Evolutionary conservation across 106 monocot species (phyloP).

Genomic region (Allium fistulosum): DNA sequence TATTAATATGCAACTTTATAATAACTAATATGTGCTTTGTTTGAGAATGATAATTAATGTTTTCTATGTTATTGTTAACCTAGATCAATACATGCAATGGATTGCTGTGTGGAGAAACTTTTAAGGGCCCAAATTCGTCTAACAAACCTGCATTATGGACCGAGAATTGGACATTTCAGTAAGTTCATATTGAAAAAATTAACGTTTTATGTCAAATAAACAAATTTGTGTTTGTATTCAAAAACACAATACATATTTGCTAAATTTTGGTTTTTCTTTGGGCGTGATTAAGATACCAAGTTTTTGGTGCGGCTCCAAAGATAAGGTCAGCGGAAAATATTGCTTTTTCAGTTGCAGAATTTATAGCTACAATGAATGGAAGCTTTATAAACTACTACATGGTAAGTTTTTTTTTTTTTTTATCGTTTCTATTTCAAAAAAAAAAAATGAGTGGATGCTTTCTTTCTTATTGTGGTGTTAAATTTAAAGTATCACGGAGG

Average conservation of each 20-base stretch:
- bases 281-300: constrained; percentile 36
- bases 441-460: no score
- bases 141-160: constrained; percentile 87
- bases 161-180: constrained; percentile 87
- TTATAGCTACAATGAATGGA: constrained; percentile 57
- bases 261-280: constrained; percentile 6
- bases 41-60: neutral
- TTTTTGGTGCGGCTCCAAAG: constrained; percentile 52
- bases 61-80: neutral
- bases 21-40: neutral
- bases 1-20: neutral
- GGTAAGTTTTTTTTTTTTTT: constrained; percentile 28
- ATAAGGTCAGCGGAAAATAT: constrained; percentile 65
- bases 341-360: constrained; percentile 67
- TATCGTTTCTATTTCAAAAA: no score
- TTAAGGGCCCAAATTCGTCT: constrained; percentile 82
- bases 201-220: no score
- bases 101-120: constrained; percentile 70
- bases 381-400: constrained; percentile 97
- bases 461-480: neutral
- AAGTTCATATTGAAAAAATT: constrained; percentile 2
- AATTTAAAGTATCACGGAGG: constrained; percentile 86
- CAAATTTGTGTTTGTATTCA: neutral
- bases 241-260: neutral
- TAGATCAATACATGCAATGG: constrained; percentile 95